Conservation (phyloP, 805 yeast genomes). For the Starmerella sirachaensis region DNA sequence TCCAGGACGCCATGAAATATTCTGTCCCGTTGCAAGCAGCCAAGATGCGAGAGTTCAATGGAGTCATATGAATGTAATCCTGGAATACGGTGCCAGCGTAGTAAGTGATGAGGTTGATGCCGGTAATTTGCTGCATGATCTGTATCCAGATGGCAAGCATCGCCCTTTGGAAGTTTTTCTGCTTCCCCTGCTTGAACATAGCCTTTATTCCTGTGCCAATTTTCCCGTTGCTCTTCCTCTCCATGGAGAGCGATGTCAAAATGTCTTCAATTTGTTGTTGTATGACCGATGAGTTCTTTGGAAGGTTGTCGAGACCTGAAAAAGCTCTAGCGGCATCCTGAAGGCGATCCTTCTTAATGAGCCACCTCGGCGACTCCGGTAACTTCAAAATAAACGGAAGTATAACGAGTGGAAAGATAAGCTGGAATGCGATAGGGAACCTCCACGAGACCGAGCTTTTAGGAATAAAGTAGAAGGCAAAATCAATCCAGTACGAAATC, state of each 20-base stretch:
- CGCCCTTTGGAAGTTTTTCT: conserved; percentile 18
- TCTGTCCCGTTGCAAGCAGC: conserved; percentile 37
- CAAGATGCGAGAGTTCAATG: conserved; percentile 33
- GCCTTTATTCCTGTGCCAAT: conserved; percentile 26
- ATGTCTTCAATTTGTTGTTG: conserved; percentile 10
- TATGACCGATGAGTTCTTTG: conserved; percentile 4
- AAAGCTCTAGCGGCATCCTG: conserved; percentile 35
- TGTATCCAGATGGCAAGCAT: conserved; percentile 33
- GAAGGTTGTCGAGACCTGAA: conserved; percentile 31
- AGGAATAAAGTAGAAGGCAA: conserved; percentile 49
- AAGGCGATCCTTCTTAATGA: conserved; percentile 50
- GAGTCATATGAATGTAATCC: conserved; percentile 35
- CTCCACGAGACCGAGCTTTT: conserved; percentile 52
- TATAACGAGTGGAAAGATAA: conserved; percentile 25
- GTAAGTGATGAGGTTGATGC: conserved; percentile 46
- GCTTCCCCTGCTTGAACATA: conserved; percentile 27
- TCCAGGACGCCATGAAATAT: conserved; percentile 32
- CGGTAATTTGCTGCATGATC: conserved; percentile 29
- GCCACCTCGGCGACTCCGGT: conserved; percentile 82
- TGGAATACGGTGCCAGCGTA: conserved; percentile 46
- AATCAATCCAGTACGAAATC: conserved; percentile 59
- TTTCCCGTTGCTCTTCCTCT: conserved; percentile 4
- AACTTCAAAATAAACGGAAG: conserved; percentile 33
- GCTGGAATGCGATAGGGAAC: conserved; percentile 51
- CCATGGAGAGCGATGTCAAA: conserved; percentile 9